Base-by-base conservation (phyloP, 805 yeast genomes). In the Candida ascalaphidarum region DNA sequence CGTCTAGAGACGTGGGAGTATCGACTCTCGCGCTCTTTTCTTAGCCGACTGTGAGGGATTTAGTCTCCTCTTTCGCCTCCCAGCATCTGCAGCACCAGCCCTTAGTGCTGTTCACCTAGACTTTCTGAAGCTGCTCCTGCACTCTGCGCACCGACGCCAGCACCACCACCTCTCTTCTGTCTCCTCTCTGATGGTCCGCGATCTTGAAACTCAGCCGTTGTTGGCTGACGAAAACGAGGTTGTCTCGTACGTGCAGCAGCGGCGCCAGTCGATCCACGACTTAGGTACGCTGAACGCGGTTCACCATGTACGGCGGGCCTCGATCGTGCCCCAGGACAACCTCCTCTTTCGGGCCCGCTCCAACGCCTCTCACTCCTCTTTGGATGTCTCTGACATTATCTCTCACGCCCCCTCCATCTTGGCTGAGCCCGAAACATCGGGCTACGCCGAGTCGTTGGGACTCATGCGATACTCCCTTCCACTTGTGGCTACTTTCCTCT, bases 401-500 rank as follows among this genome's bases (percentile, higher is more conserved):
- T 44, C 55, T 3, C 50, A 46, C 35, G 32, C 43, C 14, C 25
- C 26, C 26, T 27, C 31, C 23, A 34, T 33, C 15, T 29, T 37
- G 35, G 59, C 53, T 14, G 74, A 68, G 32, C 68, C 72, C 1
- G 59, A 58, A 19, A 72, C 77, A 1, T 40, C 48, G 4, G 32
- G 55, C 11, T 12, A 33, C 4, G 55, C 56, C 17, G 78, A 71
- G 46, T 35, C 59, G 8, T 48, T 41, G 27, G 58, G 55, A 10
- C 43, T 73, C 27, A 19, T 55, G 13, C 40, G 45, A 22, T 67
- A 63, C 33, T 69, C 78, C 1, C 33, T 64, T 7, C 89, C 89
- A 0, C 52, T 81, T 40, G 62, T 78, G 12, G 55, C 77, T 28
- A 80, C 89, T 1, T 81, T 81, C 40, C 46, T 81, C 16, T 52